Percentiles rank a stretch among this genome's conserved stretches.
Evolutionary conservation across 331 rosid genomes (phyloP).

Genomic region (Pyracantha coccinea): DNA sequence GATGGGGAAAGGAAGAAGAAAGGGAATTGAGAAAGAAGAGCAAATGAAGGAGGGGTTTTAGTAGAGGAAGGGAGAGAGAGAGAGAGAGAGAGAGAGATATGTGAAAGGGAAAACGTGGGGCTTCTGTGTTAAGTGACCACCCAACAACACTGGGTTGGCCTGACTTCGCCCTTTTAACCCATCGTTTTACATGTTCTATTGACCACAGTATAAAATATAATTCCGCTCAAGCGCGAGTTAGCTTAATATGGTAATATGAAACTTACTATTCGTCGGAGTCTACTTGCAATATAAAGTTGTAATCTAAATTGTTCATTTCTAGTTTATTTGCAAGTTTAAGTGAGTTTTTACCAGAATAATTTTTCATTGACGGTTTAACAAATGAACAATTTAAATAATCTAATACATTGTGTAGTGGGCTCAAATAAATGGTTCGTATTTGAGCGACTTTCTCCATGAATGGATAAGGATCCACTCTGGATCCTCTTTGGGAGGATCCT

Average conservation of each 20-base stretch:
- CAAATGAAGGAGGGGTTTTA: slow-evolving; percentile 16
- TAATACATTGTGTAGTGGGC: not conserved
- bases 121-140: slow-evolving; percentile 21
- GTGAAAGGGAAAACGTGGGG: slow-evolving; percentile 30
- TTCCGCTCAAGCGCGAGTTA: not conserved
- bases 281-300: not conserved
- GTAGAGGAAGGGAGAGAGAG: not conserved
- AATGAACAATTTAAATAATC: not conserved
- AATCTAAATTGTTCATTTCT: not conserved
- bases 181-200: not conserved
- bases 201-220: not conserved
- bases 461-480: too few relatives aligned
- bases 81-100: not conserved
- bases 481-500: too few relatives aligned
- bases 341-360: not conserved
- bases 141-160: not conserved
- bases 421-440: not conserved
- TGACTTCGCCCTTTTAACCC: not conserved
- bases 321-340: not conserved
- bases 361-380: too few relatives aligned
- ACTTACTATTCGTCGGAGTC: not conserved
- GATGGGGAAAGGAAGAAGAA: not conserved
- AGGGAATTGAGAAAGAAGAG: not conserved
- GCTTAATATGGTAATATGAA: too few relatives aligned
- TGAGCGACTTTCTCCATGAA: too few relatives aligned